These are phyloP conservation scores for Baeospora myosura DNA, from an alignment of 1,284 basidiomycete genomes.

Conservation along the genomic window DNA sequence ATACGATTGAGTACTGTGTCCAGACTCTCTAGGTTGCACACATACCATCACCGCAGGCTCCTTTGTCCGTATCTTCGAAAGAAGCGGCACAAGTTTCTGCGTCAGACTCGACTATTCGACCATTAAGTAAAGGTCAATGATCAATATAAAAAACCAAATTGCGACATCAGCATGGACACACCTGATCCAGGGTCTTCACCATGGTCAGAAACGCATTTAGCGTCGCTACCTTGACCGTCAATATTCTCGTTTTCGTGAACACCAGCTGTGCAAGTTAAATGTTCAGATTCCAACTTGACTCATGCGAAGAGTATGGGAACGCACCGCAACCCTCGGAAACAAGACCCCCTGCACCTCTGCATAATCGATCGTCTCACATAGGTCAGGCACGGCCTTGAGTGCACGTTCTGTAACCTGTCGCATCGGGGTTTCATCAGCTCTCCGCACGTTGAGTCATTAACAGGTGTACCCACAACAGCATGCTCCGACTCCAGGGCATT, in stretches of 20 bases:
- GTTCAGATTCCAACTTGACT: not conserved
- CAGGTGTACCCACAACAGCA: constrained; percentile 44
- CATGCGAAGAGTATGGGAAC: constrained; percentile 21
- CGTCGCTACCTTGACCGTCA: constrained; percentile 86
- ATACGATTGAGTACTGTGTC: constrained; percentile 2
- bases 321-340: constrained; percentile 82
- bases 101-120: constrained; percentile 65
- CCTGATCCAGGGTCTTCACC: constrained; percentile 92
- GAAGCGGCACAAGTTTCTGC: constrained; percentile 88
- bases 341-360: constrained; percentile 82
- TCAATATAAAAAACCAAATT: constrained; percentile 1
- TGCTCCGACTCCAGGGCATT: constrained; percentile 93
- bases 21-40: constrained; percentile 4
- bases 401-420: constrained; percentile 85
- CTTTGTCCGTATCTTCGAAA: constrained; percentile 93
- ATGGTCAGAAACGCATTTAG: constrained; percentile 85
- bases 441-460: not conserved
- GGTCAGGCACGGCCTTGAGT: constrained; percentile 74
- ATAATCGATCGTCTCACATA: constrained; percentile 93
- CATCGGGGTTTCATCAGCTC: constrained; percentile 1
- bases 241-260: constrained; percentile 82
- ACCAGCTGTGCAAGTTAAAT: constrained; percentile 54
- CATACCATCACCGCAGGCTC: constrained; percentile 86
- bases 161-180: constrained; percentile 22
- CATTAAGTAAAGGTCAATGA: not conserved